phyloP scores from a whole-genome alignment of 345 rosid species.

The Mallotus nudiflorus region DNA sequence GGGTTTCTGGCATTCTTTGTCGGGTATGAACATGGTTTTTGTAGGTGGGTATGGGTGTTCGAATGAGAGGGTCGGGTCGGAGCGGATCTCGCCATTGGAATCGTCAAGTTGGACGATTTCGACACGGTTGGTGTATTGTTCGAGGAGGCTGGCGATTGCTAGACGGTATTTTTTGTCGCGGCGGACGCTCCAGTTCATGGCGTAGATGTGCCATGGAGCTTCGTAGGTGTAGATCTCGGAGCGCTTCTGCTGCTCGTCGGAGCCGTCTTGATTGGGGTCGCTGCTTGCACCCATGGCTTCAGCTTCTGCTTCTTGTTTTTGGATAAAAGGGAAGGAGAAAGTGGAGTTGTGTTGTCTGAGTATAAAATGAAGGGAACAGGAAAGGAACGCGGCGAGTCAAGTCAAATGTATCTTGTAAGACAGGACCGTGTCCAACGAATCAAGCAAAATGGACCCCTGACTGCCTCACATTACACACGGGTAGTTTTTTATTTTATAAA shows the following conservation, averaged over 20 bases:
- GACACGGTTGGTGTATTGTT: slow-evolving; percentile 70
- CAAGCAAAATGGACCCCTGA: too few species aligned
- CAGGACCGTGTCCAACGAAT: too few species aligned
- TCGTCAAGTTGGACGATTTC: slow-evolving; percentile 97
- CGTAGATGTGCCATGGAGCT: slow-evolving; percentile 97
- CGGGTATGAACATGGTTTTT: slow-evolving; percentile 86
- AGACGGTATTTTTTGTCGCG: slow-evolving; percentile 96
- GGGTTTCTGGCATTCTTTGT: slow-evolving; percentile 81
- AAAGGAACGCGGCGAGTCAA: background rate
- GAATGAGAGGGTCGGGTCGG: slow-evolving; percentile 80
- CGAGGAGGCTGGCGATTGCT: slow-evolving; percentile 90
- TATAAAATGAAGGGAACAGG: too few species aligned
- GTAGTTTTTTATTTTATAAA: too few species aligned
- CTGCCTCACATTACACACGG: too few species aligned
- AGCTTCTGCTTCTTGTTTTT: too few species aligned
- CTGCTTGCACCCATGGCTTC: slow-evolving; percentile 63
- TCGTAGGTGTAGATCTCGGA: slow-evolving; percentile 97
- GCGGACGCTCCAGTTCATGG: slow-evolving; percentile 99
- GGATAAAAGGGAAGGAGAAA: too few species aligned
- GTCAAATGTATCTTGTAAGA: too few species aligned
- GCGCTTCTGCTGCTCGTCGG: slow-evolving; percentile 91
- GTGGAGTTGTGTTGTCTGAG: too few species aligned
- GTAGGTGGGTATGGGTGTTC: slow-evolving; percentile 95
- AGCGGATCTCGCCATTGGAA: slow-evolving; percentile 91
- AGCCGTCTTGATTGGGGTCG: slow-evolving; percentile 75